Conservation (phyloP, 1,284 basidiomycete genomes). For the Sanguinoderma infundibulare region DNA sequence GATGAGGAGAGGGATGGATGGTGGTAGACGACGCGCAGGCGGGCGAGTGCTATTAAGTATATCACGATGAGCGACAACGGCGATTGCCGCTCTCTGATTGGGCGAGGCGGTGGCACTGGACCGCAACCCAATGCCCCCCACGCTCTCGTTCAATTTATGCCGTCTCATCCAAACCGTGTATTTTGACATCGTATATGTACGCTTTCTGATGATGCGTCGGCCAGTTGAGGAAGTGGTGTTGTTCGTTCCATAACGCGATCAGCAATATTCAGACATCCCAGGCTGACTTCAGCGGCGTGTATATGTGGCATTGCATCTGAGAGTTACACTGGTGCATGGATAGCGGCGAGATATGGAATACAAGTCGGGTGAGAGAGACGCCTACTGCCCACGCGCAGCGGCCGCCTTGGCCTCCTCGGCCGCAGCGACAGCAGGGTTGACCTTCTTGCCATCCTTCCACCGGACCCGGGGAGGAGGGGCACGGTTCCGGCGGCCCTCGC, state of each 20-base stretch:
- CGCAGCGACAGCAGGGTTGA: conserved; percentile 72
- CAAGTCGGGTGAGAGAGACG: conserved; percentile 19
- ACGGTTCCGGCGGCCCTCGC: conserved; percentile 93
- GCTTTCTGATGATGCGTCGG: too few relatives aligned
- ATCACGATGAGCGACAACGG: conserved; percentile 37
- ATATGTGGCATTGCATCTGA: conserved; percentile 11
- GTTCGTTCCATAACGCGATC: too few relatives aligned
- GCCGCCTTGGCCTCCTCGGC: conserved; percentile 51
- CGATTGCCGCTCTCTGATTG: conserved; percentile 37
- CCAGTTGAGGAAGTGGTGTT: too few relatives aligned
- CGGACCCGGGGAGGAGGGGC: conserved; percentile 94
- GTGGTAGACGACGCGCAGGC: conserved; percentile 14
- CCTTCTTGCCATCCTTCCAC: conserved; percentile 99
- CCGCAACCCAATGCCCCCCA: too few relatives aligned
- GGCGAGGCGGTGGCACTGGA: conserved; percentile 27
- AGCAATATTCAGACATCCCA: too few relatives aligned
- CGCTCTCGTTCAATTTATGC: too few relatives aligned
- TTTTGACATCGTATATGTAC: too few relatives aligned
- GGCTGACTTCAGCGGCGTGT: too few relatives aligned
- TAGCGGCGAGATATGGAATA: conserved; percentile 26
- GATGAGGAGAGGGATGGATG: conserved; percentile 19
- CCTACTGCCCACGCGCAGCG: conserved; percentile 37
- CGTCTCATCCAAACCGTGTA: too few relatives aligned
- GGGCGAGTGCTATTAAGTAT: conserved; percentile 22
- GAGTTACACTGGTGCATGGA: conserved; percentile 22